phyloP scores from a whole-genome alignment of 78 protist species.

The Mastigamoeba balamuthi region DNA sequence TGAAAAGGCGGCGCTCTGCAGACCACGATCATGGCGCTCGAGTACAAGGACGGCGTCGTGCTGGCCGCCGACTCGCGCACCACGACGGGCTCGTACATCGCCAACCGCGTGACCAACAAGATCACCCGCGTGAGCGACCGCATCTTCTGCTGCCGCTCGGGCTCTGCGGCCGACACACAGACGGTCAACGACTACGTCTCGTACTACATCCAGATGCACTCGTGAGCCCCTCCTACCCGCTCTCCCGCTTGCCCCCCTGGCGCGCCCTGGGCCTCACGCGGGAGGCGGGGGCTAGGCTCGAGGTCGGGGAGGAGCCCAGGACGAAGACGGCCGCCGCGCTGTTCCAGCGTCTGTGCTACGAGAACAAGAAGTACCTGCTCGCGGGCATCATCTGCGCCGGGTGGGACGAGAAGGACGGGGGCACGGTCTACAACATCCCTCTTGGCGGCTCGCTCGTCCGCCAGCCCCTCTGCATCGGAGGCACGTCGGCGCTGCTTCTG shows the following conservation, averaged over 20 bases:
- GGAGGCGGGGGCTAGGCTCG: conserved; percentile 22
- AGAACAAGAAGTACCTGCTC: conserved; percentile 71
- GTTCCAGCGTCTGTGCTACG: conserved; percentile 69
- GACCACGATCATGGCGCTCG: conserved; percentile 96
- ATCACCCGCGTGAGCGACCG: conserved; percentile 71
- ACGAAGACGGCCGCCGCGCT: conserved; percentile 88
- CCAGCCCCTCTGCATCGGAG: conserved; percentile 84
- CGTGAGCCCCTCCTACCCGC: too few species aligned
- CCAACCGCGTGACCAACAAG: conserved; percentile 92
- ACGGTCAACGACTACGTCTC: conserved; percentile 74
- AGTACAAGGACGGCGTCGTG: conserved; percentile 90
- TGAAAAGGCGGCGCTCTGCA: conserved; percentile 5
- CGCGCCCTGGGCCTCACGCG: neutral
- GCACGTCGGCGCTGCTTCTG: conserved; percentile 11
- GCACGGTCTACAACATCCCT: conserved; percentile 81
- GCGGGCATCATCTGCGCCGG: conserved; percentile 94
- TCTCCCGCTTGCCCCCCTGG: neutral
- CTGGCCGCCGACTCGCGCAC: conserved; percentile 96
- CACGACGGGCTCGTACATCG: conserved; percentile 79
- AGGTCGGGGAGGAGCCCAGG: conserved; percentile 64
- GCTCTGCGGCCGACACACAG: conserved; percentile 98
- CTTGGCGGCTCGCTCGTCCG: conserved; percentile 84
- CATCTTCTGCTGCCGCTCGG: conserved; percentile 90
- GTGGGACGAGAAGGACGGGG: conserved; percentile 80
- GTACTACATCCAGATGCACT: conserved; percentile 66